Conservation (phyloP, 148 eudicot species). For the Selenicereus undatus region DNA sequence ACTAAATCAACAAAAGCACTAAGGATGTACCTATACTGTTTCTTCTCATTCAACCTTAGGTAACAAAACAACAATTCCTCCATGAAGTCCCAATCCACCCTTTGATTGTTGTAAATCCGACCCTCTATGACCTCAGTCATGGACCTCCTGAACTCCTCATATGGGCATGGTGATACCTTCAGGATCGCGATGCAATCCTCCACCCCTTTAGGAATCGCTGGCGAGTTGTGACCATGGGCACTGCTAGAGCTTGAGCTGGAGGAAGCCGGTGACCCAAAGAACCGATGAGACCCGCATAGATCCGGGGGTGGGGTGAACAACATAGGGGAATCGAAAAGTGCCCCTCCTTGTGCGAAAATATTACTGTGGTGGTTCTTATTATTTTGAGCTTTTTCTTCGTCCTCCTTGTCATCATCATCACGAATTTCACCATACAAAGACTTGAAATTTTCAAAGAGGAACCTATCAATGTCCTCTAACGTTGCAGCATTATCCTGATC, state of each 20-base stretch:
- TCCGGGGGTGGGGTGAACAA: conserved; percentile 30
- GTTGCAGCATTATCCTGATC: conserved; percentile 36
- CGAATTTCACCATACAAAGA: conserved; percentile 39
- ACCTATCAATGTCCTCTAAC: conserved; percentile 51
- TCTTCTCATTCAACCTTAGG: conserved; percentile 62
- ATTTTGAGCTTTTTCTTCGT: background rate
- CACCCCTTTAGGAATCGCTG: conserved; percentile 16
- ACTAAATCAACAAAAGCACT: conserved; percentile 63
- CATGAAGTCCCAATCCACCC: conserved; percentile 74
- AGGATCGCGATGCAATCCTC: conserved; percentile 57
- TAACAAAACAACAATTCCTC: conserved; percentile 65
- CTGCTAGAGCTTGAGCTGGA: conserved; percentile 32
- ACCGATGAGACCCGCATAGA: conserved; percentile 32
- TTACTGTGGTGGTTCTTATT: background rate
- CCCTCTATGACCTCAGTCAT: conserved; percentile 65
- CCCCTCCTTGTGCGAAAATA: background rate
- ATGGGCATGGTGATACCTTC: conserved; percentile 50
- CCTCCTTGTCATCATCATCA: conserved; percentile 3
- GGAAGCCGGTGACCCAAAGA: conserved; percentile 38
- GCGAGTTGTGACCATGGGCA: background rate
- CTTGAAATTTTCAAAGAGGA: conserved; percentile 55
- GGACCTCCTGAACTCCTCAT: conserved; percentile 57
- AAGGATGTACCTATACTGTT: conserved; percentile 46
- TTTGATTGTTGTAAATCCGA: conserved; percentile 28
- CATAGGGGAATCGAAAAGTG: conserved; percentile 28